Percentiles rank a stretch among this genome's conserved stretches.
Conservation (phyloP, 257 asterid genomes). For the Solanum appendiculatum region DNA sequence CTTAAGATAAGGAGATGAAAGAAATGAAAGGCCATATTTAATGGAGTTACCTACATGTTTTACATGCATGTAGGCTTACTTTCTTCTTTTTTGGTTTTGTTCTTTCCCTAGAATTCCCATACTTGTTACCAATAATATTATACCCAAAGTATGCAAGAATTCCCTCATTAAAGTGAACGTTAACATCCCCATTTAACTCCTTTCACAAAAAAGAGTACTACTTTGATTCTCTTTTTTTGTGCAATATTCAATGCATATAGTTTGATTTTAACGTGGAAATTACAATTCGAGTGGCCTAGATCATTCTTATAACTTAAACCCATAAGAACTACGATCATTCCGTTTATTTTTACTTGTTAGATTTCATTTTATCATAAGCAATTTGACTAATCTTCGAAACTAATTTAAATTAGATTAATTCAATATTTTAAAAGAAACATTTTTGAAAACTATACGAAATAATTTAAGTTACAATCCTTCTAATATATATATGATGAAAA, state of each 20-base stretch:
- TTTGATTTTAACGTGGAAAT: neutral
- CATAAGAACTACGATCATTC: neutral
- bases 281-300: neutral
- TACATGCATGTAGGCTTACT: neutral
- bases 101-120: neutral
- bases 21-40: neutral
- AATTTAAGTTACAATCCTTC: too few species aligned
- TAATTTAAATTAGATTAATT: too few species aligned
- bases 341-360: too few species aligned
- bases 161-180: neutral
- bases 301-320: neutral
- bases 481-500: too few species aligned
- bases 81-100: neutral
- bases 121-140: neutral
- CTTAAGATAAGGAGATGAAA: neutral
- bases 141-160: neutral
- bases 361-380: too few species aligned
- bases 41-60: neutral
- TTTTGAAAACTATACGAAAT: too few species aligned
- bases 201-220: neutral
- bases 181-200: neutral
- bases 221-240: neutral
- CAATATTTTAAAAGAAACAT: too few species aligned
- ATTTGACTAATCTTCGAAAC: neutral
- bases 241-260: neutral